Percentiles rank a stretch among this genome's conserved stretches.
Evolutionary conservation across 129 eudicot genomes (phyloP).

Genomic region (Chrysanthemum seticuspe): DNA sequence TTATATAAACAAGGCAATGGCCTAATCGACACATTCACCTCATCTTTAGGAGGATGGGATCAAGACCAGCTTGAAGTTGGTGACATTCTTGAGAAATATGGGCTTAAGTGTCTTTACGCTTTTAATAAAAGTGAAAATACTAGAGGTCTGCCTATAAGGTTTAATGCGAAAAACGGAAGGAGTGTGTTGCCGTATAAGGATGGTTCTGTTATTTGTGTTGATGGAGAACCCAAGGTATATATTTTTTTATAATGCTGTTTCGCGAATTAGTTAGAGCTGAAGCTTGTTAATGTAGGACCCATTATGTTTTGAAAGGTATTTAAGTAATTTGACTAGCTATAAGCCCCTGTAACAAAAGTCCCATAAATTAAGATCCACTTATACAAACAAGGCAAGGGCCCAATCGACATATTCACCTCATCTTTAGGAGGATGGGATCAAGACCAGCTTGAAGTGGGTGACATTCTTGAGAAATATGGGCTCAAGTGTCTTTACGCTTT

Average conservation of each 20-base stretch:
- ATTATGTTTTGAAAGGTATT: too few species aligned
- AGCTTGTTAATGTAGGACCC: too few species aligned
- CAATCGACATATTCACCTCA: constrained; percentile 60
- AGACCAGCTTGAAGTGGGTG: constrained; percentile 80
- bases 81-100: constrained; percentile 63
- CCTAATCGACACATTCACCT: constrained; percentile 61
- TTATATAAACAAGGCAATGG: constrained; percentile 64
- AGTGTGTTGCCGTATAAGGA: constrained; percentile 63
- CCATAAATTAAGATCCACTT: constrained; percentile 68
- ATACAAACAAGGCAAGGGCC: constrained; percentile 62
- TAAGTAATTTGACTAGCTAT: too few species aligned
- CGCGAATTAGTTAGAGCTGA: too few species aligned
- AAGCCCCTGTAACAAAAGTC: too few species aligned
- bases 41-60: constrained; percentile 79
- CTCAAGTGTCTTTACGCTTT: constrained; percentile 67
- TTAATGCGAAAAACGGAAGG: constrained; percentile 64
- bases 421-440: constrained; percentile 86
- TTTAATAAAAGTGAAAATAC: constrained; percentile 48
- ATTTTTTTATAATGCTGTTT: too few species aligned
- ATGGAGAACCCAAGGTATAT: too few species aligned
- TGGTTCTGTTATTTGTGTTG: constrained; percentile 32
- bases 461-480: constrained; percentile 61
- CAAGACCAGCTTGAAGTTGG: constrained; percentile 84
- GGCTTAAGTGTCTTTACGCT: constrained; percentile 64
- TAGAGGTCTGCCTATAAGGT: constrained; percentile 78